phyloP scores from a whole-genome alignment of 352 stramenopile species.

The Pythium myriotylum region DNA sequence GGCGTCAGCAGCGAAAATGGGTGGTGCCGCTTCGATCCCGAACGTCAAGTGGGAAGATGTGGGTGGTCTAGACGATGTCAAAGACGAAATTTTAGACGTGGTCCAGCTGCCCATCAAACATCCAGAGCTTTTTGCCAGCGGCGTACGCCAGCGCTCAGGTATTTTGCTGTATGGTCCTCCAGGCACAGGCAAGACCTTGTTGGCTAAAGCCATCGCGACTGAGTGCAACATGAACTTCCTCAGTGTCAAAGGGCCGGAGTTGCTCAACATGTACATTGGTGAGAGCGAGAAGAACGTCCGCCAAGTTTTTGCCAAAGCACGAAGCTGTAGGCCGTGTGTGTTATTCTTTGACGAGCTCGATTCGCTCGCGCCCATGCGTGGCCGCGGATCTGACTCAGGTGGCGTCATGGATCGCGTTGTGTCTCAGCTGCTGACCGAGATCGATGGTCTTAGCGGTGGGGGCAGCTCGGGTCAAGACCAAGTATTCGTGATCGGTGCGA shows the following conservation, averaged over 20 bases:
- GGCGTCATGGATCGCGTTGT: conserved; percentile 97
- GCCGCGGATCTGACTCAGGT: conserved; percentile 83
- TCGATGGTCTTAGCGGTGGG: conserved; percentile 87
- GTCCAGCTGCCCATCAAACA: conserved; percentile 86
- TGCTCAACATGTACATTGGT: conserved; percentile 98
- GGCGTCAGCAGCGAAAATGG: conserved; percentile 63
- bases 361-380: conserved; percentile 87
- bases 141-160: conserved; percentile 76
- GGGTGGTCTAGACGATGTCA: conserved; percentile 98
- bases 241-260: conserved; percentile 95
- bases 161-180: conserved; percentile 85
- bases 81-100: conserved; percentile 94
- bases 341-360: conserved; percentile 96
- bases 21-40: conserved; percentile 77
- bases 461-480: conserved; percentile 67
- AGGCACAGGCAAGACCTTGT: conserved; percentile 94
- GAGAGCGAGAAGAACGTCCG: conserved; percentile 97
- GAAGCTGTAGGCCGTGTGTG: conserved; percentile 84
- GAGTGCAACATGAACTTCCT: conserved; percentile 97
- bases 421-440: conserved; percentile 94
- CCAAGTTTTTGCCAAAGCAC: conserved; percentile 90
- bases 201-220: conserved; percentile 95
- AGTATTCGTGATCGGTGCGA: conserved; percentile 96
- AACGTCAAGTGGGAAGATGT: conserved; percentile 99
- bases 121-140: conserved; percentile 78